Evolutionary conservation across 805 yeast species (phyloP).

Genomic region (Komagataella pastoris): DNA sequence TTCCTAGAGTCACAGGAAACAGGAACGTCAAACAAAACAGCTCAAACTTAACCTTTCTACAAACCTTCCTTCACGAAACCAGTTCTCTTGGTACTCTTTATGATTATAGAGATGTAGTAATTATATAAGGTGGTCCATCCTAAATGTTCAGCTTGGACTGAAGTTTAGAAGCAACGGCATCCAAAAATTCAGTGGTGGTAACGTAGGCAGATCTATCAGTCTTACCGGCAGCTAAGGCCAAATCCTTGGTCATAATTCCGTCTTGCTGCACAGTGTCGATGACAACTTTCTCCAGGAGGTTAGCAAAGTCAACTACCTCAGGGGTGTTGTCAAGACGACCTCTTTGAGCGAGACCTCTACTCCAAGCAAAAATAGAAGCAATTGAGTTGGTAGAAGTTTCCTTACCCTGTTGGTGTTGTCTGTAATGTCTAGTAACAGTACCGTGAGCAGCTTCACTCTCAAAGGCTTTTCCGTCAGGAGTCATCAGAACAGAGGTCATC

Average conservation of each 20-base stretch:
- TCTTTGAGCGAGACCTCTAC: constrained; percentile 75
- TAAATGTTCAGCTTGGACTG: neutral
- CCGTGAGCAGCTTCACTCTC: constrained; percentile 86
- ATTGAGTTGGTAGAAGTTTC: constrained; percentile 79
- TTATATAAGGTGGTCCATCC: neutral
- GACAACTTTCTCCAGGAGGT: constrained; percentile 51
- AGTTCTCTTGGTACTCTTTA: constrained; percentile 3
- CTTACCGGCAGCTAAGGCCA: constrained; percentile 60
- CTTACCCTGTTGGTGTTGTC: constrained; percentile 71
- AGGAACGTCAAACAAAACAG: constrained; percentile 4
- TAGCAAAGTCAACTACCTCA: constrained; percentile 55
- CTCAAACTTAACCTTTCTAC: neutral
- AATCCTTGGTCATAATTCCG: constrained; percentile 73
- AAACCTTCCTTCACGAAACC: neutral
- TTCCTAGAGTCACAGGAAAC: constrained; percentile 17
- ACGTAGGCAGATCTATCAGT: constrained; percentile 51
- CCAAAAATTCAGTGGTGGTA: constrained; percentile 64
- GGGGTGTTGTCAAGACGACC: constrained; percentile 65
- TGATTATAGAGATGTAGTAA: neutral
- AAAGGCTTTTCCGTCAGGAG: constrained; percentile 79
- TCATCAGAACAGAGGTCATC: constrained; percentile 73
- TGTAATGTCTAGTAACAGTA: constrained; percentile 76
- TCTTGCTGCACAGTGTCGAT: constrained; percentile 62
- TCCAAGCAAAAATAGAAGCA: constrained; percentile 79
- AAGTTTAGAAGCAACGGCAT: constrained; percentile 45